Base-by-base conservation (phyloP, 495 filamentous ascomycete species). In the Hypoxylon subgilvum region DNA sequence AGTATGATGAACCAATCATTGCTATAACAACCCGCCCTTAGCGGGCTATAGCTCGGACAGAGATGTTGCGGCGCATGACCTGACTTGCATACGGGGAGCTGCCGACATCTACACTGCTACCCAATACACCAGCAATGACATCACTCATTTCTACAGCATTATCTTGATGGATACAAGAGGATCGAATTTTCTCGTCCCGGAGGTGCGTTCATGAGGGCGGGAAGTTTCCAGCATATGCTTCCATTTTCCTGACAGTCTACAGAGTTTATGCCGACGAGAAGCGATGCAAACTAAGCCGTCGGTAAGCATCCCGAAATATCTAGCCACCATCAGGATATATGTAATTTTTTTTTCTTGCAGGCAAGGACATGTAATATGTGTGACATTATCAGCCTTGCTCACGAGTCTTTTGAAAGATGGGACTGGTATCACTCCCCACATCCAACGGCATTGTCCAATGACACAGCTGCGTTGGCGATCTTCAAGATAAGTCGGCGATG, bases 371-470 rank as follows among this genome's bases (percentile, higher is more conserved):
- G 46, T 56, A 52, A 52, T 52, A 56, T 6, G 59, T 46, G 59
- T 56, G 59, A 57, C 59, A 62, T 21, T 51, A 56, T 63, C 59
- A 63, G 53, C 60, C 60, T 63, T 44, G 60, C 23, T 57, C 60
- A 43, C 47, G 43, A 28, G 38, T 23, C 12, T 32, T 31, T 34
- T 17, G 34, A 39, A 39, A 49, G 14, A 30, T 36, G 14, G 19
- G 34, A 42, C 21, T 43, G 43, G 23, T 36, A 49, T 13, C 4
- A 17, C 25, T 57, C 52, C 36, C 59, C 60, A 63, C 52, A 49
- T 44, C 8, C 14, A 27, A 23, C 44, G 28, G 36, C 42, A 63
- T 63, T 58, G 53, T 21, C 60, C 60, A 63, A 63, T 63, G 23
- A 40, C 7, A 21, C 23, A 4, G 7, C 21, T 48, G 8, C 42